Base-by-base conservation (phyloP, 148 eudicot species). In the Salicornia ramosissima region DNA sequence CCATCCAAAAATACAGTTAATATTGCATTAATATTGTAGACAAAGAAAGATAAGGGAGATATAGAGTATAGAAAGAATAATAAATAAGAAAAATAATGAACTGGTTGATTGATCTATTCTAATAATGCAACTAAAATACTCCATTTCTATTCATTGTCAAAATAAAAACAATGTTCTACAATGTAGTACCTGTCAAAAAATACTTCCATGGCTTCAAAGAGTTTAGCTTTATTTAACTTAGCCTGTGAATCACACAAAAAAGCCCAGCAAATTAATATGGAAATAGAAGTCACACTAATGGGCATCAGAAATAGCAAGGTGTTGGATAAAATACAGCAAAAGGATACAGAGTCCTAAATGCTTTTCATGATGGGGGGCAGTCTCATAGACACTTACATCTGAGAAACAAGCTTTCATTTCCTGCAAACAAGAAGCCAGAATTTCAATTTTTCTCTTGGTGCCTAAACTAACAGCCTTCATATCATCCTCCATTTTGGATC, bases 381-480 rank as follows among this genome's bases (percentile, higher is more conserved):
- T 36, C 31, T 66, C 62, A 39, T 21, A 59, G 18, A 67, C 80
- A 80, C 88, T 77, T 82, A 90, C 97, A 87, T 92, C 93, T 61
- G 79, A 66, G 80, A 92, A 94, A 76, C 96, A 88, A 65, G 88
- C 80, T 75, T 94, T 94, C 97, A 91, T 90, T 52, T 84, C 83
- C 71, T 84, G 91, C 78, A 94, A 86, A 74, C 96, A 83, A 72
- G 86, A 68, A 67, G 85, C 87, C 78, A 94, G 68, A 77, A 86
- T 90, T 78, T 86, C 96, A 64, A 70, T 74, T 80, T 91, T 91
- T 61, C 84, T 77, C 81, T 89, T 94, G 43, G 81, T 75, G 42
- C 97, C 96, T 22, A 72, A 71, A 78, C 97, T 85, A 75, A 94
- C 97, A 59, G 86, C 90, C 81, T 81, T 94, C 99, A 94, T 94